Percentiles rank a stretch among this genome's conserved stretches.
Conservation (phyloP, 2,329 filamentous ascomycete genomes). For the Fusarium citri region DNA sequence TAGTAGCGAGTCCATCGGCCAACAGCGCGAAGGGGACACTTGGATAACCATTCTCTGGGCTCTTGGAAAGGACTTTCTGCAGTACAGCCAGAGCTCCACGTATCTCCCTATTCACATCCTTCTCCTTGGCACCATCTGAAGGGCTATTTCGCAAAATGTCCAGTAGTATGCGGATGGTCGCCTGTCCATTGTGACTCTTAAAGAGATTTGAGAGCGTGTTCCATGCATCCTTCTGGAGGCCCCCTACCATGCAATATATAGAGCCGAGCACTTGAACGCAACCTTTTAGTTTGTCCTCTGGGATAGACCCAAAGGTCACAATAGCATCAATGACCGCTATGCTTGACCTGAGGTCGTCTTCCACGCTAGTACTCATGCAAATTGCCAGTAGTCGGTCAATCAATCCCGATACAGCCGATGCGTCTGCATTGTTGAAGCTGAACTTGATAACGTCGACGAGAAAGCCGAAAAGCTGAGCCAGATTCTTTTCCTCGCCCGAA, state of each 20-base stretch:
- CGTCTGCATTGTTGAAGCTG: constrained; percentile 75
- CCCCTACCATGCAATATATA: constrained; percentile 74
- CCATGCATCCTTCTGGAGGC: constrained; percentile 74
- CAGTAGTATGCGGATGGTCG: constrained; percentile 73
- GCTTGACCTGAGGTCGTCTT: constrained; percentile 74
- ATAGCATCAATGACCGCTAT: constrained; percentile 76
- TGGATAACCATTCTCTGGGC: constrained; percentile 69
- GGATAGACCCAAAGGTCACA: constrained; percentile 78
- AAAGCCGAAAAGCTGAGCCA: constrained; percentile 73
- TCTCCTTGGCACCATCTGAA: constrained; percentile 59
- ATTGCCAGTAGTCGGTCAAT: constrained; percentile 73
- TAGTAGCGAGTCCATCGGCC: constrained; percentile 66
- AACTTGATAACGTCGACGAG: constrained; percentile 79
- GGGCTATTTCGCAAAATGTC: constrained; percentile 67
- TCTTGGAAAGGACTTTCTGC: constrained; percentile 71
- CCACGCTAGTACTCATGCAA: constrained; percentile 73
- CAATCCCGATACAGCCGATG: constrained; percentile 69
- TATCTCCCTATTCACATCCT: constrained; percentile 66
- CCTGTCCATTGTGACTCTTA: constrained; percentile 78
- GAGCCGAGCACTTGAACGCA: constrained; percentile 79
- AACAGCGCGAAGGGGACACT: constrained; percentile 68
- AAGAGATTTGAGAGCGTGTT: constrained; percentile 76
- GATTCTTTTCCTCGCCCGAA: constrained; percentile 68
- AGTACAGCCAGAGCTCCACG: constrained; percentile 73
- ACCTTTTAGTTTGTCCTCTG: constrained; percentile 68